Conservation (phyloP, 768 basidiomycete genomes). For the Psilocybe cyanescens region DNA sequence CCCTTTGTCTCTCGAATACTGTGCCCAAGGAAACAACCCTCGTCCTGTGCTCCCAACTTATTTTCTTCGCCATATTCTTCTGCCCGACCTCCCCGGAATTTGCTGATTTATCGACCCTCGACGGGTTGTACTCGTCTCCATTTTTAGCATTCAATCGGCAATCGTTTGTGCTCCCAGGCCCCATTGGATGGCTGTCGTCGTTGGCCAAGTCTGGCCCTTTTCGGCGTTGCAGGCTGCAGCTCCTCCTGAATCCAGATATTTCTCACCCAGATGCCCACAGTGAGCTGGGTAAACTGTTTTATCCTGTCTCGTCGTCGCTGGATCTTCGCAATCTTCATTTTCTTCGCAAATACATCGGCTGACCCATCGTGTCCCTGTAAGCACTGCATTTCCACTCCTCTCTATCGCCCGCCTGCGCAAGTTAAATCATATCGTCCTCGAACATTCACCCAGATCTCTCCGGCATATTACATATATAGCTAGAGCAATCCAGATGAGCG, state of each 20-base stretch:
- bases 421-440: constrained; percentile 2
- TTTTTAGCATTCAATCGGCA: constrained; percentile 12
- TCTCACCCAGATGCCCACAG: constrained; percentile 6
- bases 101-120: constrained; percentile 4
- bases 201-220: not conserved
- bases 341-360: constrained; percentile 19
- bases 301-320: constrained; percentile 13
- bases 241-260: constrained; percentile 11
- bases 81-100: constrained; percentile 3
- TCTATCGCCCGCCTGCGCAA: not conserved
- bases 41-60: not conserved
- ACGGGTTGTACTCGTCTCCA: constrained; percentile 1
- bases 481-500: not conserved
- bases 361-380: not conserved
- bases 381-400: not conserved
- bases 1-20: constrained; percentile 8
- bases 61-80: constrained; percentile 7
- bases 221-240: not conserved
- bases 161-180: constrained; percentile 8
- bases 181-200: constrained; percentile 7
- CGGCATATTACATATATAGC: not conserved
- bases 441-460: constrained; percentile 6
- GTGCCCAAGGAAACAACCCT: constrained; percentile 20
- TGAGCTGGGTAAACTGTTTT: constrained; percentile 4
- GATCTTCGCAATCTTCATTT: constrained; percentile 16